A percentile compares a stretch with the other conserved stretches of the same genome.
These are phyloP conservation scores for Lactarius sp. DNA, from an alignment of 768 basidiomycete species.

Conservation along the genomic window DNA sequence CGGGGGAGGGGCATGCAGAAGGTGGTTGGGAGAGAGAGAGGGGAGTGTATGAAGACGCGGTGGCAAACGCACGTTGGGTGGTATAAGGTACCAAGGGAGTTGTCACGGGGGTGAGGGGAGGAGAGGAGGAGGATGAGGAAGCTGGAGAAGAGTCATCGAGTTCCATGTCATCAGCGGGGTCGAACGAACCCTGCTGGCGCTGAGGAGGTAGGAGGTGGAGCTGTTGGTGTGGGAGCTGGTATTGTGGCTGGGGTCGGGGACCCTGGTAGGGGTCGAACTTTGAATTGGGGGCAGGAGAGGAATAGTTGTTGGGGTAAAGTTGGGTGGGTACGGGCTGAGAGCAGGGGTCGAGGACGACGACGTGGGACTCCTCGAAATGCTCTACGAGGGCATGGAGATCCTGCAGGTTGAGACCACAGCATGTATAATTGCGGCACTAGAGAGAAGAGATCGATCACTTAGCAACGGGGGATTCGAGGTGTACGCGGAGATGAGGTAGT, in stretches of 20 bases:
- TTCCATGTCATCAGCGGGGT: constrained; percentile 74
- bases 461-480: constrained; percentile 10
- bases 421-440: constrained; percentile 83
- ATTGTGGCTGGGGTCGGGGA: constrained; percentile 5
- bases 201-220: constrained; percentile 30
- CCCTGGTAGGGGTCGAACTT: constrained; percentile 18
- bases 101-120: constrained; percentile 43
- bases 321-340: constrained; percentile 27
- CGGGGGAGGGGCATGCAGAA: constrained; percentile 32
- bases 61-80: constrained; percentile 22
- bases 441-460: constrained; percentile 11
- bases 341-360: constrained; percentile 59
- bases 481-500: constrained; percentile 3
- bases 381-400: constrained; percentile 83
- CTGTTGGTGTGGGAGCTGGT: constrained; percentile 29
- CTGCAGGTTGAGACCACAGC: constrained; percentile 74
- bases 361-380: constrained; percentile 89
- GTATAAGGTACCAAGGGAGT: constrained; percentile 38
- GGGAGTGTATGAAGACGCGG: constrained; percentile 28
- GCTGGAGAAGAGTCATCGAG: constrained; percentile 52
- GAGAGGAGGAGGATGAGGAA: constrained; percentile 36
- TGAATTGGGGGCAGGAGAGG: constrained; percentile 15
- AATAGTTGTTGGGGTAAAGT: constrained; percentile 19
- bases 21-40: constrained; percentile 32
- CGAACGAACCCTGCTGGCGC: constrained; percentile 45